Base-by-base conservation (phyloP, 768 basidiomycete genomes). In the Filobasidium wieringae region DNA sequence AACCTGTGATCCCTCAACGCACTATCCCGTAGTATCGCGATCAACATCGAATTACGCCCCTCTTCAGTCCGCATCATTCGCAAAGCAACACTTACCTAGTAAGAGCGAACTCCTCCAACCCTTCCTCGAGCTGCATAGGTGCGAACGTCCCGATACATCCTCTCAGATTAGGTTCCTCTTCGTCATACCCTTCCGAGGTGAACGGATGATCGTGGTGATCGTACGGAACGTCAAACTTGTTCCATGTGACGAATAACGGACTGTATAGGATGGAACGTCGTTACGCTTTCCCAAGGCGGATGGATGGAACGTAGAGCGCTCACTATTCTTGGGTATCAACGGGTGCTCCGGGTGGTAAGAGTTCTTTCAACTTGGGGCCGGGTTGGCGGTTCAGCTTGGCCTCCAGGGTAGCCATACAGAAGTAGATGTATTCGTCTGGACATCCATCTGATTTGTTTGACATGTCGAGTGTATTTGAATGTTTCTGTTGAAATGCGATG, bases 241-340 rank as follows among this genome's bases (percentile, higher is more conserved):
- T 91, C 92, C 92, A 99, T 6, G 93, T 97, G 31, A 97, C 89
- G 74, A 99, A 99, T 55, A 99, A 78, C 12, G 92, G 90, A 74
- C 89, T 90, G 62, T 27, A 17, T 40, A 27, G n/a, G 17, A 27
- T 8, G 31, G 52, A 31, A 77, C 84, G 68, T 72, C 92, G 4
- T 12, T 3, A 19, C 17, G 2, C 2, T 22, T n/a, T 11, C 9
- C 26, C 17, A 9, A 32, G 4, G 4, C n/a, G 17, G 12, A 19
- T 24, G 7, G 27, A 36, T n/a, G 33, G 15, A 53, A 7, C 17
- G 19, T 7, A 7, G 33, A 7, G 36, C 17, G 51, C 11, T 34
- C 14, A 24, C 27, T 2, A 53, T 36, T 37, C 33, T 29, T 17
- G 15, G 11, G 8, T 34, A 22, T 26, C 89, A 83, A 91, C 73